phyloP scores from a whole-genome alignment of 2,329 filamentous ascomycete genomes.

The Fusarium annulatum region DNA sequence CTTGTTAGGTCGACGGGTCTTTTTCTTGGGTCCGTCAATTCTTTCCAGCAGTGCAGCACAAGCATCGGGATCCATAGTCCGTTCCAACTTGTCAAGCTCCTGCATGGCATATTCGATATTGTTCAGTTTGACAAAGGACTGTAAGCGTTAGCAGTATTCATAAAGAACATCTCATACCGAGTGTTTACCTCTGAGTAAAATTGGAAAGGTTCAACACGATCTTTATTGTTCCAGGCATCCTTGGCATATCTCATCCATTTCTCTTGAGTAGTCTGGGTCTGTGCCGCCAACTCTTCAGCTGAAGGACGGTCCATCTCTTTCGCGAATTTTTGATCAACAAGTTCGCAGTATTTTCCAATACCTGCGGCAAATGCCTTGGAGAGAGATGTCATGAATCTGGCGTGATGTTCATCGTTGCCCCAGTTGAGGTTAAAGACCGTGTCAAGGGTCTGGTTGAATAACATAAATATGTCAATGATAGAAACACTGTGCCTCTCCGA shows the following conservation, averaged over 20 bases:
- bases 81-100: slow-evolving; percentile 90
- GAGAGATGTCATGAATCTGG: slow-evolving; percentile 95
- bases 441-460: slow-evolving; percentile 92
- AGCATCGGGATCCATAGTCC: slow-evolving; percentile 88
- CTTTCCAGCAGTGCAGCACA: slow-evolving; percentile 85
- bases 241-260: slow-evolving; percentile 94
- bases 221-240: slow-evolving; percentile 90
- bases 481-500: slow-evolving; percentile 92
- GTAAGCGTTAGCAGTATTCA: slow-evolving; percentile 44
- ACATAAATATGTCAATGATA: slow-evolving; percentile 90
- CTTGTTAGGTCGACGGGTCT: slow-evolving; percentile 76
- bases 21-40: slow-evolving; percentile 75
- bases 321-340: slow-evolving; percentile 85
- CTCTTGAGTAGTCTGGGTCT: slow-evolving; percentile 85
- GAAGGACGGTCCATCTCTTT: slow-evolving; percentile 94
- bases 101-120: slow-evolving; percentile 96
- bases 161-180: background rate
- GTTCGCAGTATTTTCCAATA: slow-evolving; percentile 89
- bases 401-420: slow-evolving; percentile 93
- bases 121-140: slow-evolving; percentile 98
- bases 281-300: slow-evolving; percentile 84
- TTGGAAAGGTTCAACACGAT: slow-evolving; percentile 95
- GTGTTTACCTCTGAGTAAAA: slow-evolving; percentile 87
- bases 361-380: slow-evolving; percentile 86
- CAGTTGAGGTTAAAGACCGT: slow-evolving; percentile 88